Evolutionary conservation across 2,329 filamentous ascomycete species (phyloP).

Genomic region (Phialophora tarda): DNA sequence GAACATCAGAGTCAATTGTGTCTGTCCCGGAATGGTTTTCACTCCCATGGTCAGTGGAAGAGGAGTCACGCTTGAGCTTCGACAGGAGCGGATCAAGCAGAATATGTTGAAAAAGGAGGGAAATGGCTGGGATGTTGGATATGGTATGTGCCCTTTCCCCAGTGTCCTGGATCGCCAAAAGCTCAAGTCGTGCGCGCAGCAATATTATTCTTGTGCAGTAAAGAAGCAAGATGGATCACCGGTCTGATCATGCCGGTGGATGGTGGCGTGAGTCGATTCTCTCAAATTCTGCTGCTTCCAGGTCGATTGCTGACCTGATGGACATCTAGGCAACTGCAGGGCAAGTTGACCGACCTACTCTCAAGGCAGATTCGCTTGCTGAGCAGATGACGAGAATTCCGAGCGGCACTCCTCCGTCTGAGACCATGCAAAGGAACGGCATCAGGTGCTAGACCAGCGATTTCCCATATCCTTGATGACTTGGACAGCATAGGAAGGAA

Average conservation of each 20-base stretch:
- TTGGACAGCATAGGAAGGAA: too few relatives aligned
- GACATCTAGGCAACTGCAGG: slow-evolving; percentile 10
- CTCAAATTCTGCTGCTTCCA: too few relatives aligned
- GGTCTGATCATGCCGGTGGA: slow-evolving; percentile 28
- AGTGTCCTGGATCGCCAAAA: too few relatives aligned
- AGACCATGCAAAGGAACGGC: slow-evolving; percentile 5
- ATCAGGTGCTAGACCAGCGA: too few relatives aligned
- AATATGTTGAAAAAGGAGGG: slow-evolving; percentile 39
- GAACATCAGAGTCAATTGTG: slow-evolving; percentile 58
- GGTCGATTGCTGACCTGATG: too few relatives aligned
- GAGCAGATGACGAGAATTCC: slow-evolving; percentile 25
- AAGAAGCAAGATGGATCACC: slow-evolving; percentile 28
- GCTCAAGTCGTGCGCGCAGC: background rate
- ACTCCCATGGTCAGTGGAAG: slow-evolving; percentile 21
- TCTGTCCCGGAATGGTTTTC: slow-evolving; percentile 51
- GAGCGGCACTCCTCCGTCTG: background rate
- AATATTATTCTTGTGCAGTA: slow-evolving; percentile 20
- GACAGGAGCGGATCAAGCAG: slow-evolving; percentile 39
- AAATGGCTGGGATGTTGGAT: slow-evolving; percentile 24
- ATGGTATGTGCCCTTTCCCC: background rate
- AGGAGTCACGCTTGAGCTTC: slow-evolving; percentile 41
- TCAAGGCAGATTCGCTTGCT: slow-evolving; percentile 21
- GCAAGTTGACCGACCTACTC: slow-evolving; percentile 14
- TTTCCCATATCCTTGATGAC: too few relatives aligned
- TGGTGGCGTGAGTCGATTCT: slow-evolving; percentile 4